A percentile compares a stretch with the other conserved stretches of the same genome.
Conservation (phyloP, 768 basidiomycete genomes). For the Leucosporidium creatinivorum region DNA sequence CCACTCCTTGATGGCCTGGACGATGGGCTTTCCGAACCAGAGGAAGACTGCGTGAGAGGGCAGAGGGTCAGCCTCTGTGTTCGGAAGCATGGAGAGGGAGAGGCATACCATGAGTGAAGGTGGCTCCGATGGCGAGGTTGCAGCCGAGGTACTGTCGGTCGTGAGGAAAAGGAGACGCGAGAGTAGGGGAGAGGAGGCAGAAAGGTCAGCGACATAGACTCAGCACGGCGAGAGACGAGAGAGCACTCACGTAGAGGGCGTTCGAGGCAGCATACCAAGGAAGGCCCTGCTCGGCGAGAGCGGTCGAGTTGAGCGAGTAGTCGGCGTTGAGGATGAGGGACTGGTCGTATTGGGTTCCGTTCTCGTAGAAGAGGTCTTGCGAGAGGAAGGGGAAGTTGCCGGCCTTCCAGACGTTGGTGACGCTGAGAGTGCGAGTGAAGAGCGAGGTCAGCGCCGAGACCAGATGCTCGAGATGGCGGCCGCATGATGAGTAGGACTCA, state of each 20-base stretch:
- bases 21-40: conserved; percentile 26
- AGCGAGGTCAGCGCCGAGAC: neutral
- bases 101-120: conserved; percentile 34
- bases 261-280: conserved; percentile 24
- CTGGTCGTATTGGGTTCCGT: conserved; percentile 37
- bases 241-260: conserved; percentile 19
- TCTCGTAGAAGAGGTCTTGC: conserved; percentile 36
- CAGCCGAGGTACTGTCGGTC: conserved; percentile 10
- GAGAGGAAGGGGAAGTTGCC: conserved; percentile 40
- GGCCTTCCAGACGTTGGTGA: conserved; percentile 38
- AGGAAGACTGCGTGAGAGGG: neutral
- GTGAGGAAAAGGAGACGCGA: conserved; percentile 1
- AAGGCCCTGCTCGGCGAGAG: conserved; percentile 17
- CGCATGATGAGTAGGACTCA: neutral
- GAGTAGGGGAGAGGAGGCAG: neutral
- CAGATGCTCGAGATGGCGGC: neutral
- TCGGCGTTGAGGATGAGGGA: conserved; percentile 34
- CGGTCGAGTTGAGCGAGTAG: conserved; percentile 35
- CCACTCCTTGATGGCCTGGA: conserved; percentile 25
- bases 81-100: too few relatives aligned
- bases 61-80: too few relatives aligned
- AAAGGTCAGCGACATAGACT: too few relatives aligned
- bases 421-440: neutral
- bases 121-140: conserved; percentile 39
- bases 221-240: too few relatives aligned